Percentiles rank a stretch among this genome's conserved stretches.
Conservation (phyloP, 352 stramenopile genomes). For the Pythium coloratum region DNA sequence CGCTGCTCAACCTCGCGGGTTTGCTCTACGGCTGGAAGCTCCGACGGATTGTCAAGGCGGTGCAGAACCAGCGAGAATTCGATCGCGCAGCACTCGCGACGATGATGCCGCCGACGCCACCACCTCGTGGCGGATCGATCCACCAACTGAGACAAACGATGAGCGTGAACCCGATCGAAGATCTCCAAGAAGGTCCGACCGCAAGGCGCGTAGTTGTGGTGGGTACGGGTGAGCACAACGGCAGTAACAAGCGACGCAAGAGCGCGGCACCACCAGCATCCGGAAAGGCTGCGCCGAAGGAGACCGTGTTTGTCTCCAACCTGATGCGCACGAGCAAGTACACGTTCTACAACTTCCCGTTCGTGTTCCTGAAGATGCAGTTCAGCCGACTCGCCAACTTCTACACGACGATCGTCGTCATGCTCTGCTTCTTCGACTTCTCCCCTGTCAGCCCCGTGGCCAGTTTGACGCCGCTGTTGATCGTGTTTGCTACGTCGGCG, state of each 20-base stretch:
- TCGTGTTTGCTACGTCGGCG: conserved; percentile 88
- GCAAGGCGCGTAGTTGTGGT: conserved; percentile 50
- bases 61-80: conserved; percentile 78
- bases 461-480: conserved; percentile 82
- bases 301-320: conserved; percentile 66
- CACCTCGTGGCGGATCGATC: conserved; percentile 20
- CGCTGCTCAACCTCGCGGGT: conserved; percentile 72
- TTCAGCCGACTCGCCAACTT: conserved; percentile 89
- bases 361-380: conserved; percentile 90
- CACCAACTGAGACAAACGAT: conserved; percentile 52
- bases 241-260: conserved; percentile 29
- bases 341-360: conserved; percentile 90
- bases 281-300: conserved; percentile 11
- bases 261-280: conserved; percentile 25
- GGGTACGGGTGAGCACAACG: conserved; percentile 26
- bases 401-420: conserved; percentile 88
- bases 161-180: conserved; percentile 55
- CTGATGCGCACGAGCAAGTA: conserved; percentile 89
- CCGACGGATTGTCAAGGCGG: conserved; percentile 81
- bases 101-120: conserved; percentile 55
- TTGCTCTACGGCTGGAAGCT: conserved; percentile 89
- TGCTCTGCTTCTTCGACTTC: conserved; percentile 89
- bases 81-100: conserved; percentile 78
- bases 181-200: conserved; percentile 34
- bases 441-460: conserved; percentile 82